Percentiles rank a stretch among this genome's conserved stretches.
These are phyloP conservation scores for Breynia disticha DNA, from an alignment of 441 rosid genomes.

Conservation along the genomic window DNA sequence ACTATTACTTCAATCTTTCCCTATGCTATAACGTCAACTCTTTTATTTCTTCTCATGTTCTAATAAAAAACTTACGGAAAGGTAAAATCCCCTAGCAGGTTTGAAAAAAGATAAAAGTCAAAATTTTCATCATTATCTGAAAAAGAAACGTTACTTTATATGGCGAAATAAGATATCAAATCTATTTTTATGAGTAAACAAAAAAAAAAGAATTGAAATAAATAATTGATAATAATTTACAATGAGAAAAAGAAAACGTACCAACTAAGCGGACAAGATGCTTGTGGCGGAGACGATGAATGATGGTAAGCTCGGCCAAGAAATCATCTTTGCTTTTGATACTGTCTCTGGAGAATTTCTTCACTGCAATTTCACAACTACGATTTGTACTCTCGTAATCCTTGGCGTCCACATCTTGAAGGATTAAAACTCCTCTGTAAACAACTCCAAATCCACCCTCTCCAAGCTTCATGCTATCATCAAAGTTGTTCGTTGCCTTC, in stretches of 20 bases:
- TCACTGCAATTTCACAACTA: constrained; percentile 31
- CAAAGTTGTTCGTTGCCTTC: constrained; percentile 34
- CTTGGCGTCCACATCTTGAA: not conserved
- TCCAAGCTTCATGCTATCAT: constrained; percentile 34
- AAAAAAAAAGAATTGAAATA: not conserved
- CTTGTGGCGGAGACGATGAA: constrained; percentile 48
- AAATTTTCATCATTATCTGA: no score
- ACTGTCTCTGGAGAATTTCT: constrained; percentile 41
- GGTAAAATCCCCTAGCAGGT: no score
- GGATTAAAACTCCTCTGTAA: constrained; percentile 28
- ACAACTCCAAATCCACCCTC: constrained; percentile 56
- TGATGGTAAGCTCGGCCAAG: constrained; percentile 44
- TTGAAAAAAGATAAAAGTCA: no score
- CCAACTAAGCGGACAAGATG: constrained; percentile 47
- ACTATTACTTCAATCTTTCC: no score
- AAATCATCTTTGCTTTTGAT: constrained; percentile 45
- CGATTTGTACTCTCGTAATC: not conserved
- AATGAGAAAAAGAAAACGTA: not conserved
- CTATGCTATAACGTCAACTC: no score
- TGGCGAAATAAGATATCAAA: no score
- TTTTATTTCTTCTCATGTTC: no score
- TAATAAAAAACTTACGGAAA: no score
- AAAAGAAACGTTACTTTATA: no score
- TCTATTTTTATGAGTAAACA: no score
- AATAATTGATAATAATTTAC: not conserved